Conservation (phyloP, 352 stramenopile species). For the Pythium aphanidermatum region DNA sequence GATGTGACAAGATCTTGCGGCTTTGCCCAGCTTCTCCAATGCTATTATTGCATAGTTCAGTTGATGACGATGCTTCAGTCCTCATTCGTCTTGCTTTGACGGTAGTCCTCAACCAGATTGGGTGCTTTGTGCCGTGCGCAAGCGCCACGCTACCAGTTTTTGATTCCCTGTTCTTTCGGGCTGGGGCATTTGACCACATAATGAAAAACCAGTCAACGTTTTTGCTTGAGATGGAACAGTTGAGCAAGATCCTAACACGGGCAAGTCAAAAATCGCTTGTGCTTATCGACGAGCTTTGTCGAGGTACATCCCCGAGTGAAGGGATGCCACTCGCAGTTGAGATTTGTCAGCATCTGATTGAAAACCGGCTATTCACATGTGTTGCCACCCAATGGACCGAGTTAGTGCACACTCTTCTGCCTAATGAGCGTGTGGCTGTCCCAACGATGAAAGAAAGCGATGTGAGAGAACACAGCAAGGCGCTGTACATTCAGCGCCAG, state of each 20-base stretch:
- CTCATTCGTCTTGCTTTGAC: slow-evolving; percentile 7
- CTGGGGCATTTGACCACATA: slow-evolving; percentile 38
- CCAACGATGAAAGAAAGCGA: background rate
- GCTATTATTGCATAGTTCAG: slow-evolving; percentile 7
- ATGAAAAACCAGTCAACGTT: slow-evolving; percentile 47
- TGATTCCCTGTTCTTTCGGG: slow-evolving; percentile 32
- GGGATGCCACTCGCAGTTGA: slow-evolving; percentile 10
- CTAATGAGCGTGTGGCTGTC: background rate
- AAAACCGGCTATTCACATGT: slow-evolving; percentile 1
- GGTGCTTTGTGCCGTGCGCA: slow-evolving; percentile 50
- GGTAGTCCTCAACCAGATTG: slow-evolving; percentile 47
- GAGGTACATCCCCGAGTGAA: slow-evolving; percentile 24
- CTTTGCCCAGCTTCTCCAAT: background rate
- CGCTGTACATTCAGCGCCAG: too few relatives aligned
- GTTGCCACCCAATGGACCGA: slow-evolving; percentile 18
- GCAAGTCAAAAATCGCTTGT: slow-evolving; percentile 32
- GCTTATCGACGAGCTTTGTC: slow-evolving; percentile 48
- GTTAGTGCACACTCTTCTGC: slow-evolving; percentile 3
- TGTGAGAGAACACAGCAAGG: background rate
- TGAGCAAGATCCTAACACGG: slow-evolving; percentile 27
- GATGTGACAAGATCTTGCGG: too few relatives aligned
- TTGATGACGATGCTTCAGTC: slow-evolving; percentile 4
- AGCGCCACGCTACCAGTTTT: slow-evolving; percentile 34
- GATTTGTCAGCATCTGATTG: slow-evolving; percentile 9
- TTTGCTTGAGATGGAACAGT: slow-evolving; percentile 48